Evolutionary conservation across 2,329 filamentous ascomycete species (phyloP), one percentile per base, ranked within the genome.

Genomic region (Cryphonectria parasitica): DNA sequence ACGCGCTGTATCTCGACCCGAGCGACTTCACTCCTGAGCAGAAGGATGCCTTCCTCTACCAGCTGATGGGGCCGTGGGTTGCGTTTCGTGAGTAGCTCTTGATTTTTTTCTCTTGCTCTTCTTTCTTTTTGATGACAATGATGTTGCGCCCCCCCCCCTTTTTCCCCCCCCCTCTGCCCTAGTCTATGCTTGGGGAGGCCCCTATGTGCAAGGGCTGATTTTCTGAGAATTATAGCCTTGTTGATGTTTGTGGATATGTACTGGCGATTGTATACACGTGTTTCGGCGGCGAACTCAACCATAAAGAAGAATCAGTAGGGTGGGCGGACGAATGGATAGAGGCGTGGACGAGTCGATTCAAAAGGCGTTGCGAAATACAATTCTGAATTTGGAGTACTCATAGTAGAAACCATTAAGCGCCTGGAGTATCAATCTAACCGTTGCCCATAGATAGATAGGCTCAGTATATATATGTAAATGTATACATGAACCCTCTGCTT

Each of bases 191-290:
- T 1, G 1, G 3, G 17, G 6, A 2, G 28, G 54, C 17, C 25
- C 25, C 19, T 13, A 3, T n/a, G 34, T 31, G 11, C 61, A 28
- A 25, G n/a, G 8, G n/a, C 41, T 41, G 61, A 43, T 43, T 39
- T 39, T 11, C 13, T 64, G 13, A 25, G 25, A 60, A 64, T 69
- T 73, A 7, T 65, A 89, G 87, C 87, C 19, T 73, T 81, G 0
- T 17, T 87, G 1, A 80, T 89, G 77, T 85, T 83, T 13, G 74
- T 82, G 31, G 87, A 89, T 74, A 89, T 89, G 87, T 87, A 84
- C 65, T 65, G 76, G 49, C 82, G 88, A n/a, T 78, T 89, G 0
- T 75, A 87, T 11, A 78, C 74, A 8, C 83, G 87, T 11, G 73
- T 81, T 64, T 85, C 19, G 77, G 74, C 70, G 7, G 73, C 69